A percentile compares a stretch with the other conserved stretches of the same genome.
Evolutionary conservation across 768 basidiomycete species (phyloP).

Genomic region (Suillus lakei): DNA sequence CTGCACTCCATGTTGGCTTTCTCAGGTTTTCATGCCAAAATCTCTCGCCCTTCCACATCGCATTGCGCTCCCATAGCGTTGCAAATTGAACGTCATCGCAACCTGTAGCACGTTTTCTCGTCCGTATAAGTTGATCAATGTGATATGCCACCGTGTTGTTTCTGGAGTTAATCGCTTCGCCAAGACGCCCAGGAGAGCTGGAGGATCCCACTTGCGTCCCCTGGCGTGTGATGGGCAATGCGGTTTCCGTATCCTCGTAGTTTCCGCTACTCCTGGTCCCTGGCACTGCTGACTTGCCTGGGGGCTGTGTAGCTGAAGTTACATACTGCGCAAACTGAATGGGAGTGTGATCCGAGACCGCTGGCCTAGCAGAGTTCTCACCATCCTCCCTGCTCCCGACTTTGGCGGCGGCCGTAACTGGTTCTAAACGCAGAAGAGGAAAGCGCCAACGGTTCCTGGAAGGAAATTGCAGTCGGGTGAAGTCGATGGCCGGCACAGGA

Average conservation of each 20-base stretch:
- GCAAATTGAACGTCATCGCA: background rate
- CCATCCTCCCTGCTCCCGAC: no score
- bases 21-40: conserved; percentile 2
- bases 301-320: background rate
- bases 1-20: background rate
- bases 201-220: background rate
- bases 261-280: no score
- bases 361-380: background rate
- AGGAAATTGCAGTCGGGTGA: conserved; percentile 24
- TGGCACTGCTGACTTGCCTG: background rate
- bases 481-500: conserved; percentile 31
- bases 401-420: background rate
- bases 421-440: background rate
- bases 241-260: background rate
- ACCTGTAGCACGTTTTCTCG: background rate
- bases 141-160: background rate
- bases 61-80: conserved; percentile 2
- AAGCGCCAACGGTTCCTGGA: conserved; percentile 19
- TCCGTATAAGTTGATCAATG: conserved; percentile 3
- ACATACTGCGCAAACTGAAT: background rate
- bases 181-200: background rate
- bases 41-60: conserved; percentile 3
- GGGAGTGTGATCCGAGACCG: no score
- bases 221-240: background rate
- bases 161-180: background rate